Evolutionary conservation across 2,329 filamentous ascomycete genomes (phyloP).

Genomic region (Paraphaeosphaeria sporulosa): DNA sequence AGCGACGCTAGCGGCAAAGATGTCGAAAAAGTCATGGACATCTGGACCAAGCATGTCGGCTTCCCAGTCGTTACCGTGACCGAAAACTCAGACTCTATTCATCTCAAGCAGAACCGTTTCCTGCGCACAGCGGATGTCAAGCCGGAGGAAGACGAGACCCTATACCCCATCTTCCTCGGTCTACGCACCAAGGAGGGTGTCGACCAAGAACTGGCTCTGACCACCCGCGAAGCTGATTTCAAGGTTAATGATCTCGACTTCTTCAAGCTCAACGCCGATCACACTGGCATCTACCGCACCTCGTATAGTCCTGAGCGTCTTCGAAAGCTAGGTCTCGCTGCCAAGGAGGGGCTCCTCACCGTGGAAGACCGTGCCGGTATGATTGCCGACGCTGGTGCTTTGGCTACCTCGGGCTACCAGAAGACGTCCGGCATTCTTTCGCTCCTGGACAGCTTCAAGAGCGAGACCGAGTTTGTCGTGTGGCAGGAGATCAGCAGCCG

Average conservation of each 20-base stretch:
- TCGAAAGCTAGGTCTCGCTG: slow-evolving; percentile 85
- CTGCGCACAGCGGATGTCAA: slow-evolving; percentile 90
- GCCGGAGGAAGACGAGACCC: slow-evolving; percentile 85
- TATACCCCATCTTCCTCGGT: slow-evolving; percentile 90
- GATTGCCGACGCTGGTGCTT: slow-evolving; percentile 86
- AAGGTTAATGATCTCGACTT: slow-evolving; percentile 83
- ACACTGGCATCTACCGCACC: slow-evolving; percentile 90
- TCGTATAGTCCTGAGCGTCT: slow-evolving; percentile 85
- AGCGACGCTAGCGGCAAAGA: slow-evolving; percentile 90
- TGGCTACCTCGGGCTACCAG: slow-evolving; percentile 90
- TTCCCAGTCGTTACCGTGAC: slow-evolving; percentile 90
- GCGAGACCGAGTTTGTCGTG: slow-evolving; percentile 87
- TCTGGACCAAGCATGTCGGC: slow-evolving; percentile 97
- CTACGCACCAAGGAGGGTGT: slow-evolving; percentile 85
- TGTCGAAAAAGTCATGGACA: slow-evolving; percentile 87
- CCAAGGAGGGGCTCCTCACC: slow-evolving; percentile 78
- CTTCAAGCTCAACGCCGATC: slow-evolving; percentile 96
- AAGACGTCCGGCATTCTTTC: slow-evolving; percentile 90
- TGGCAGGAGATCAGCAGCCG: slow-evolving; percentile 91
- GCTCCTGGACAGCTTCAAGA: slow-evolving; percentile 82
- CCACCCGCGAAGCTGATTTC: slow-evolving; percentile 77
- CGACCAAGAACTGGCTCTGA: slow-evolving; percentile 76
- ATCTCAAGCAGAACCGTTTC: slow-evolving; percentile 94
- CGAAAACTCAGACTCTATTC: slow-evolving; percentile 76
- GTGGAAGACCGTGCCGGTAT: slow-evolving; percentile 94